Base-by-base conservation (phyloP, 495 filamentous ascomycete species). In the Annulohypoxylon stygium region DNA sequence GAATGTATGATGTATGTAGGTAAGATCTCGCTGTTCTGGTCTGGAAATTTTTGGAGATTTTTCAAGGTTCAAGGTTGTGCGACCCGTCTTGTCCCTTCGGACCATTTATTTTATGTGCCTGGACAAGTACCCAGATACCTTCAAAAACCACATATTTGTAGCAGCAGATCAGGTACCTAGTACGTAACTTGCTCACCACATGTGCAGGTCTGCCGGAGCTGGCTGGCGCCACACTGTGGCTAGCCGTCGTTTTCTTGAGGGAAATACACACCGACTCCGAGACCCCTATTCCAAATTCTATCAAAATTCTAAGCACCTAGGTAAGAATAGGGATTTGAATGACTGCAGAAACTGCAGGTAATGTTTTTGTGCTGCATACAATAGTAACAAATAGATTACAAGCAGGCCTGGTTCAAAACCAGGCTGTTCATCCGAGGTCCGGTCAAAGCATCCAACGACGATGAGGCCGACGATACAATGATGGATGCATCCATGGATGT, bases 1-100 rank as follows among this genome's bases (percentile, higher is more conserved):
- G 30, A 30, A 30, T 30, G 30, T 30, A 30, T 1, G 30, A 4
- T 30, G 30, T 30, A 30, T 30, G 30, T 30, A 30, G 3, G 36
- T 41, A 47, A 64, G 45, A 36, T 63, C 26, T 30, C 30, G 30
- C 30, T 30, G 30, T 30, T 3, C 30, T 30, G 18, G 50, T 37
- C 53, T 63, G 59, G 59, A 60, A 53, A 64, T 58, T 70, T 64
- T 64, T 64, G 43, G 65, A 48, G 47, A 60, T 33, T 43, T 25
- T 54, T 30, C 30, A 30, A 30, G 30, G 30, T 30, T 33, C 11
- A 54, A 54, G 18, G 10, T 60, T 39, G 48, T 58, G 51, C 41
- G 39, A 50, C 67, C 65, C 25, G 10, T 25, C 48, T 26, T 26
- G 9, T 20, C 33, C 7, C 14, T 63, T 69, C 67, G 67, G 67